Conservation (phyloP, 495 filamentous ascomycete species). For the Xylaria cubensis region DNA sequence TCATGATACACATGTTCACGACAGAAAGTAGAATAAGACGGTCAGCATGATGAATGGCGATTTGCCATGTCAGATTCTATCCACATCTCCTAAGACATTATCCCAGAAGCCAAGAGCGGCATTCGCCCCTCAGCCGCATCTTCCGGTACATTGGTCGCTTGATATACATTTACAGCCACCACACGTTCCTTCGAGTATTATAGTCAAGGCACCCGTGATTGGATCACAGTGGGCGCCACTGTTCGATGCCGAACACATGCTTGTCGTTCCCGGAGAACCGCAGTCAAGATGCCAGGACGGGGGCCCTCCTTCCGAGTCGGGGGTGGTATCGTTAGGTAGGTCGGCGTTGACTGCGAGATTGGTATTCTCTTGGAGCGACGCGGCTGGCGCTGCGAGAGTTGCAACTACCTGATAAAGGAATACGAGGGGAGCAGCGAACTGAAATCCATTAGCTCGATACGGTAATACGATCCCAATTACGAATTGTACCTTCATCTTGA, state of each 20-base stretch:
- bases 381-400: conserved; percentile 8
- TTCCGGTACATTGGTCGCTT: conserved; percentile 29
- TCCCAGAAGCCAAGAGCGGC: background rate
- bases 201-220: conserved; percentile 34
- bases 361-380: background rate
- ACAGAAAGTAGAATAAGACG: background rate
- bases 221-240: conserved; percentile 40
- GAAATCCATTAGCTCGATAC: background rate
- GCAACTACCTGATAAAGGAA: background rate
- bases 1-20: background rate
- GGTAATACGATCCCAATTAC: background rate
- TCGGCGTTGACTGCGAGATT: conserved; percentile 1
- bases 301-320: conserved; percentile 14
- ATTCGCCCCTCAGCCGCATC: conserved; percentile 27
- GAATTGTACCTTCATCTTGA: conserved; percentile 20
- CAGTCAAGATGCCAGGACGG: conserved; percentile 37
- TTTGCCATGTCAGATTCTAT: background rate
- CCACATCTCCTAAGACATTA: background rate
- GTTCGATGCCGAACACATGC: conserved; percentile 34
- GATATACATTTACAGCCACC: conserved; percentile 30
- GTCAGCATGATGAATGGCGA: background rate
- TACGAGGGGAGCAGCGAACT: conserved; percentile 14
- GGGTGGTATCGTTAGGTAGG: background rate
- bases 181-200: conserved; percentile 36
- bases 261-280: conserved; percentile 35